A percentile compares a stretch with the other conserved stretches of the same genome.
These are phyloP conservation scores for Cairneyella variabilis DNA, from an alignment of 495 filamentous ascomycete species.

Conservation along the genomic window DNA sequence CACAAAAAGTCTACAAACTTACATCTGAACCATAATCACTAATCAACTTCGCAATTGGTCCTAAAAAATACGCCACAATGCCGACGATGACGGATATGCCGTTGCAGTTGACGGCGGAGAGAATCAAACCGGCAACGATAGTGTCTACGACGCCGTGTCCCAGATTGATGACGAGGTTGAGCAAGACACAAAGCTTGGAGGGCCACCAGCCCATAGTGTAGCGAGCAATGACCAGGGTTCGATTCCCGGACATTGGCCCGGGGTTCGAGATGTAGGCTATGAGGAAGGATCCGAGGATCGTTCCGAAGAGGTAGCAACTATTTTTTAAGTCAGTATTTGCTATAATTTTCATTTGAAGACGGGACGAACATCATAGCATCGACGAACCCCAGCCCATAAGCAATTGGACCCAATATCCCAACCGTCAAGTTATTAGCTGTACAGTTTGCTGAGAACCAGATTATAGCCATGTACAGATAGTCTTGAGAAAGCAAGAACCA, in stretches of 20 bases:
- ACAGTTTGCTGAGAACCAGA: not conserved
- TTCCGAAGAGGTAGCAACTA: slow-evolving; percentile 1
- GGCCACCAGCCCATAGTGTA: slow-evolving; percentile 79
- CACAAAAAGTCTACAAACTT: too few species aligned
- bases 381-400: not conserved
- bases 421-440: too few species aligned
- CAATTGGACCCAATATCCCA: too few species aligned
- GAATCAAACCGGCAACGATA: slow-evolving; percentile 67
- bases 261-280: slow-evolving; percentile 67
- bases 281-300: slow-evolving; percentile 44
- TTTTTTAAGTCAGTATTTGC: not conserved
- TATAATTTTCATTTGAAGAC: not conserved
- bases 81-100: too few species aligned
- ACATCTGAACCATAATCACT: too few species aligned
- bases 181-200: slow-evolving; percentile 63
- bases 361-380: not conserved
- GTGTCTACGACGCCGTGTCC: slow-evolving; percentile 66
- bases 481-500: slow-evolving; percentile 39
- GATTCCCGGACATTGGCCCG: slow-evolving; percentile 65
- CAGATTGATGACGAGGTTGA: slow-evolving; percentile 66
- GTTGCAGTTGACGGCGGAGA: slow-evolving; percentile 68
- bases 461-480: not conserved
- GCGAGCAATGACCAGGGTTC: slow-evolving; percentile 65
- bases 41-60: too few species aligned
- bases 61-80: too few species aligned